These are phyloP conservation scores for Syzygium aromaticum DNA, from an alignment of 345 rosid species.

Conservation along the genomic window DNA sequence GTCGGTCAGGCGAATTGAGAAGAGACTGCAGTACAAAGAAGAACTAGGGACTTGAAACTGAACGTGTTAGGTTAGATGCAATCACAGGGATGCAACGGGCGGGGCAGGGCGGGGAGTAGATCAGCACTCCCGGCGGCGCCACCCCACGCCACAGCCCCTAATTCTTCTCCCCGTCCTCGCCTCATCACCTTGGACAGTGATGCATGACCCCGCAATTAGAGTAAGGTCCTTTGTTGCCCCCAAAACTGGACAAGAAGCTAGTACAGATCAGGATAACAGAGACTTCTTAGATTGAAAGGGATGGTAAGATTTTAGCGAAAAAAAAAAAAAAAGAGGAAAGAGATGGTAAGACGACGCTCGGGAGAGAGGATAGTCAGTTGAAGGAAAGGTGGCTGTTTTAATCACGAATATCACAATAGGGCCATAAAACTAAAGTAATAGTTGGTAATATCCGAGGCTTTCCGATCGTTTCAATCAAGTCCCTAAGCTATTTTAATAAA, in stretches of 20 bases:
- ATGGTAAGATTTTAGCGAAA: background rate
- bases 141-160: background rate
- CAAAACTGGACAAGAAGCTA: background rate
- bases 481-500: background rate
- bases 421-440: background rate
- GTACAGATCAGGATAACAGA: background rate
- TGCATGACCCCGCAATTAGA: background rate
- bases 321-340: background rate
- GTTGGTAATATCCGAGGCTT: fast-evolving
- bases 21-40: background rate
- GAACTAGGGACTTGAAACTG: background rate
- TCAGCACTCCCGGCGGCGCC: background rate
- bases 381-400: background rate
- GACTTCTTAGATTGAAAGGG: background rate
- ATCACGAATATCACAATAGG: background rate
- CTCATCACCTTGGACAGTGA: background rate
- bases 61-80: background rate
- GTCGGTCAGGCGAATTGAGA: background rate
- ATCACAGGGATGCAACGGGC: background rate
- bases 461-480: background rate
- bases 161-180: background rate
- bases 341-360: background rate
- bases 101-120: background rate
- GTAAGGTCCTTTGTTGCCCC: background rate
- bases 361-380: background rate